These are phyloP conservation scores for Mallotus repandus DNA, from an alignment of 441 rosid species.

Conservation along the genomic window DNA sequence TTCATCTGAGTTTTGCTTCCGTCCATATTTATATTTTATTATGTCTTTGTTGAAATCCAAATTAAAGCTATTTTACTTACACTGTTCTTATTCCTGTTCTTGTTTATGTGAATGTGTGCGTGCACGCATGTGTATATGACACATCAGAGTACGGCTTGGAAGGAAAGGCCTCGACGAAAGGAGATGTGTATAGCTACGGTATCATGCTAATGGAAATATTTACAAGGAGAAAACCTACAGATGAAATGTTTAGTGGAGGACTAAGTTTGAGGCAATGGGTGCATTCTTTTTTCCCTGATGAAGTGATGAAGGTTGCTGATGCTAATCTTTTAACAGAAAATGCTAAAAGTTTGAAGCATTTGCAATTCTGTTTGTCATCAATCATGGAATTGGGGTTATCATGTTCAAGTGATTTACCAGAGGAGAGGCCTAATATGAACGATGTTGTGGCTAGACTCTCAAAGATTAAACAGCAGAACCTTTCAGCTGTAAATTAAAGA, in stretches of 20 bases:
- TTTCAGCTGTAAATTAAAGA: not conserved
- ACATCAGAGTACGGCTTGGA: constrained; percentile 7
- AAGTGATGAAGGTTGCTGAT: constrained; percentile 7
- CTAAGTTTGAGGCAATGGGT: constrained; percentile 15
- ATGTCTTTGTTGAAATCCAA: no score
- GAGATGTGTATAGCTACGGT: constrained; percentile 9
- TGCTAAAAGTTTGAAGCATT: not conserved
- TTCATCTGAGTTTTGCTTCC: no score
- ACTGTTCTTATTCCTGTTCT: no score
- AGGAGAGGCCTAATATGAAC: constrained; percentile 1
- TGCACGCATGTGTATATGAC: not conserved
- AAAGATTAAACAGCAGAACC: not conserved
- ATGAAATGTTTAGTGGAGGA: not conserved
- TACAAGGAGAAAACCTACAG: constrained; percentile 3
- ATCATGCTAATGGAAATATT: constrained; percentile 11
- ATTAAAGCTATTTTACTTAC: no score
- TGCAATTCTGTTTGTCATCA: not conserved
- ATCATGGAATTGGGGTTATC: constrained; percentile 9
- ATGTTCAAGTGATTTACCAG: constrained; percentile 7
- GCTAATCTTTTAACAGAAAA: not conserved
- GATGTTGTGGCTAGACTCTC: not conserved
- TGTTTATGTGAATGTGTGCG: no score
- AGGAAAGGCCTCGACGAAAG: constrained; percentile 8
- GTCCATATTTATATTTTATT: no score
- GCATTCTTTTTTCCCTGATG: not conserved